Evolutionary conservation across 2,329 filamentous ascomycete species (phyloP).

Genomic region (Triangularia verruculosa): DNA sequence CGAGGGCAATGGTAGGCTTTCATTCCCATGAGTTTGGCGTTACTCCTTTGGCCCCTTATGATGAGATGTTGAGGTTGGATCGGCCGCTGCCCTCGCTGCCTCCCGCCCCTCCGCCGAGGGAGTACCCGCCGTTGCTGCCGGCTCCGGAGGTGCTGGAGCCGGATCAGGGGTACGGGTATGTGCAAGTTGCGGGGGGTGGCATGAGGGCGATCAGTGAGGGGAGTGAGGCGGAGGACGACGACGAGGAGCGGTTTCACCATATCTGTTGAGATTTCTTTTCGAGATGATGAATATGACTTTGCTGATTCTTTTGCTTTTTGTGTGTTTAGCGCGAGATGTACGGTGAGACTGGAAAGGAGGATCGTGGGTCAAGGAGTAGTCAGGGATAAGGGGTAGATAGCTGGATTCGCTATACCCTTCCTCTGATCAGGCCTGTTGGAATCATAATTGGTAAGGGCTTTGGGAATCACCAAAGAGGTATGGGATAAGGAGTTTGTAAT

Average conservation of each 20-base stretch:
- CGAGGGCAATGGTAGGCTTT: slow-evolving; percentile 23
- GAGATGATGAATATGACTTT: not conserved
- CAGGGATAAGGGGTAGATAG: not conserved
- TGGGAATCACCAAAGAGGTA: not conserved
- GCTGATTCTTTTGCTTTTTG: not conserved
- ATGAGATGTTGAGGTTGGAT: not conserved
- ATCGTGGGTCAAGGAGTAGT: not conserved
- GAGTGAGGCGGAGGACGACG: not conserved
- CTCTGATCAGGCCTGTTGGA: not conserved
- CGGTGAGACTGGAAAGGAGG: slow-evolving; percentile 18
- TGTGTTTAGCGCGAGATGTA: slow-evolving; percentile 22
- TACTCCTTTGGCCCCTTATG: not conserved
- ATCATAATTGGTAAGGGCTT: not conserved
- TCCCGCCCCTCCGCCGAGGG: not conserved
- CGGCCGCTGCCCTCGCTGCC: not conserved
- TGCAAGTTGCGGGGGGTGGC: not conserved
- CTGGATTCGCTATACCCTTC: not conserved
- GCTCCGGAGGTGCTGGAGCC: not conserved
- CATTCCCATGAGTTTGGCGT: not conserved
- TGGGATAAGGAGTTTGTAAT: not conserved
- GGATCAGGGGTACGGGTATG: not conserved
- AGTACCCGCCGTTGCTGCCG: slow-evolving; percentile 1
- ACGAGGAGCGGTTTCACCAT: not conserved
- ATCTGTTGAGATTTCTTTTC: not conserved
- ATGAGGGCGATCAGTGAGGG: slow-evolving; percentile 1